phyloP scores from a whole-genome alignment of 768 basidiomycete species.

The Tulasnella sp. region DNA sequence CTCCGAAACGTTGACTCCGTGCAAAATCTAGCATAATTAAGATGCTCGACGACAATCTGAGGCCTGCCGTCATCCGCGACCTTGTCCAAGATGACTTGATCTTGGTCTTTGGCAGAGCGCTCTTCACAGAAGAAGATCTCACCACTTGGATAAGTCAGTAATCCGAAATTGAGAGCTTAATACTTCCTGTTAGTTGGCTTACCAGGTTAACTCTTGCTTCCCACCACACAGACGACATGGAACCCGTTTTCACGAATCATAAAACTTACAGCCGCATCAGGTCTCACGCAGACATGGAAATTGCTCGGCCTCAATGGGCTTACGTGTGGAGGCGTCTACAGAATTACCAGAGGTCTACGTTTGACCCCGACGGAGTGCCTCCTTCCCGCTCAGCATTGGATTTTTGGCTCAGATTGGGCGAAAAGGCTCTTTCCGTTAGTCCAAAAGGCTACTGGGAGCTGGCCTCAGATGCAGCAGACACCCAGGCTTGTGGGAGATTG shows the following conservation, averaged over 20 bases:
- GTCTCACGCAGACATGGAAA: background rate
- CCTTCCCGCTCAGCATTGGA: background rate
- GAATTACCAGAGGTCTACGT: background rate
- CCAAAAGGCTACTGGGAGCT: background rate
- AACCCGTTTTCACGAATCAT: background rate
- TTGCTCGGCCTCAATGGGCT: background rate
- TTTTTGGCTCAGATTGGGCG: background rate
- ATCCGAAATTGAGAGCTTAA: background rate
- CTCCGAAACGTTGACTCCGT: background rate
- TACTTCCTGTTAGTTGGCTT: background rate
- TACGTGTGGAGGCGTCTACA: background rate
- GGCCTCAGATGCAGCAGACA: background rate
- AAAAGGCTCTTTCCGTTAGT: background rate
- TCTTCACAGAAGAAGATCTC: background rate
- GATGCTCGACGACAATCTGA: background rate
- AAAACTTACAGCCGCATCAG: background rate
- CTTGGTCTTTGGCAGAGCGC: background rate
- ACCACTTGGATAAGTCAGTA: background rate
- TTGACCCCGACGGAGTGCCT: background rate
- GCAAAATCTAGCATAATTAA: background rate
- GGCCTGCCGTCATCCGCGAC: background rate
- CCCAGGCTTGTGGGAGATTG: background rate
- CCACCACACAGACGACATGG: background rate
- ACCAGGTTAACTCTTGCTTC: background rate
- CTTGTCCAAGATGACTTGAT: background rate